phyloP scores from a whole-genome alignment of 1,139 yeast species.

The Kodamaea sp. region DNA sequence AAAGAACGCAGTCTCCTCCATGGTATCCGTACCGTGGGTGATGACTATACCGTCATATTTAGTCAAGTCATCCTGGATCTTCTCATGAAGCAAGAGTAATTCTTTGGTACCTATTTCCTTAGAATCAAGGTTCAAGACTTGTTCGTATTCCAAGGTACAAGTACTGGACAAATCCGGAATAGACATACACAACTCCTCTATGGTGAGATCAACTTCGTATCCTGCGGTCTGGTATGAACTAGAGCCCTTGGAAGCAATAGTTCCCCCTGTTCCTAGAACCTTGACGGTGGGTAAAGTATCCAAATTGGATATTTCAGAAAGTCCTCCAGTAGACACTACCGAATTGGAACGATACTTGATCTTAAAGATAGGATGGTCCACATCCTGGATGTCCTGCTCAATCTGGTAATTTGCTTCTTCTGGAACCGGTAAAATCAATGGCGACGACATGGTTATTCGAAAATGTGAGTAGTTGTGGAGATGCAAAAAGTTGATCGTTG shows the following conservation, averaged over 20 bases:
- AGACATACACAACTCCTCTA: conserved; percentile 56
- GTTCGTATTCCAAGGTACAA: conserved; percentile 64
- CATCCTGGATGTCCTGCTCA: conserved; percentile 18
- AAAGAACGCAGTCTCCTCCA: conserved; percentile 72
- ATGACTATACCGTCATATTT: conserved; percentile 60
- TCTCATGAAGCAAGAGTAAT: conserved; percentile 34
- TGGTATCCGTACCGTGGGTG: conserved; percentile 74
- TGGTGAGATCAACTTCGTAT: conserved; percentile 64
- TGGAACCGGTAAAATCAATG: conserved; percentile 5
- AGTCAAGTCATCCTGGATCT: conserved; percentile 45
- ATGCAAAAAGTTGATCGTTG: no score
- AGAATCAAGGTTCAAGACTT: conserved; percentile 64
- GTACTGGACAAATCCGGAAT: conserved; percentile 63
- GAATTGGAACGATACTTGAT: conserved; percentile 25
- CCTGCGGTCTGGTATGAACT: conserved; percentile 64
- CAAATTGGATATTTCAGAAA: conserved; percentile 13
- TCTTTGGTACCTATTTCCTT: conserved; percentile 56
- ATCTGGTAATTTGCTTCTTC: conserved; percentile 17
- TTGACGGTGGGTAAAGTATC: conserved; percentile 45
- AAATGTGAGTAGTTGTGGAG: no score
- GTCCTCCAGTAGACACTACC: conserved; percentile 16
- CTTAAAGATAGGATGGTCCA: conserved; percentile 22
- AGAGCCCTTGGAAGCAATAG: conserved; percentile 67
- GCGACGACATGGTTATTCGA: neutral
- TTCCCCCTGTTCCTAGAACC: conserved; percentile 72